Conservation (phyloP, 768 basidiomycete genomes). For the Mycena chlorophos region DNA sequence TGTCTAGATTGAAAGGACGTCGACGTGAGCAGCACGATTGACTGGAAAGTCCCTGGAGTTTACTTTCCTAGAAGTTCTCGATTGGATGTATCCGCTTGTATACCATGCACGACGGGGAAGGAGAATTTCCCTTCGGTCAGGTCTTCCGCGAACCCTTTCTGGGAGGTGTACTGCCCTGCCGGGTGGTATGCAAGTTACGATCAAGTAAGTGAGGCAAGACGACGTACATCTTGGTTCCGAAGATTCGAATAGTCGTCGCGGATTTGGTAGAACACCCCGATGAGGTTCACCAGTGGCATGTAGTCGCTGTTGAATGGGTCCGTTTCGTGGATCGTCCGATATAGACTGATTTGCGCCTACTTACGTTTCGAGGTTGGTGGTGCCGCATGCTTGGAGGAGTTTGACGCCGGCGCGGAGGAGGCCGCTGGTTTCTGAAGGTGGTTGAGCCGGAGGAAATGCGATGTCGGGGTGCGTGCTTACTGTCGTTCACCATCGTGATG, state of each 20-base stretch:
- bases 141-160: constrained; percentile 72
- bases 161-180: constrained; percentile 59
- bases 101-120: constrained; percentile 74
- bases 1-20: too few relatives aligned
- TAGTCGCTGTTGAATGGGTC: constrained; percentile 64
- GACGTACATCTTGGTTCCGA: constrained; percentile 76
- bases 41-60: too few relatives aligned
- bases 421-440: constrained; percentile 89
- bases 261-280: constrained; percentile 95
- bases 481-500: constrained; percentile 93
- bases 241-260: constrained; percentile 96
- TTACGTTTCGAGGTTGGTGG: constrained; percentile 59
- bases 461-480: constrained; percentile 42
- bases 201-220: too few relatives aligned
- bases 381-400: constrained; percentile 91
- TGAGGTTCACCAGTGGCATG: constrained; percentile 88
- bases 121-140: constrained; percentile 81
- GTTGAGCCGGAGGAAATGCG: neutral
- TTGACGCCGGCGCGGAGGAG: constrained; percentile 90
- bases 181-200: too few relatives aligned
- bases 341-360: constrained; percentile 27
- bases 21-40: too few relatives aligned
- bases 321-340: too few relatives aligned
- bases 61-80: constrained; percentile 65
- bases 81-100: constrained; percentile 55